Base-by-base conservation (phyloP, 148 eudicot genomes). In the Mesembryanthemum crystallinum region DNA sequence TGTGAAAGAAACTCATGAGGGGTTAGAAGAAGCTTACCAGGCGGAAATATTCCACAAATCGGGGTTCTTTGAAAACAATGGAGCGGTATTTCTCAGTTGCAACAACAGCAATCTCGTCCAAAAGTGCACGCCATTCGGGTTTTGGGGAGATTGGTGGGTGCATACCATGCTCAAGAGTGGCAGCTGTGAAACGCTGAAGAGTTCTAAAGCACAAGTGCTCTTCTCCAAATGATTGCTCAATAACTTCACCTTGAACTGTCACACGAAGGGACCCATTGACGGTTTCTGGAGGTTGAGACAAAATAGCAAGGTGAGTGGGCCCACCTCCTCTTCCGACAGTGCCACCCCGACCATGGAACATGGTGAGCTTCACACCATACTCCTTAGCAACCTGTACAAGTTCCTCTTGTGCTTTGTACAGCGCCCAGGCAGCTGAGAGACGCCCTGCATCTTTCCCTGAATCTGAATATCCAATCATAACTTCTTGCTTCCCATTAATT, bases 251-350 rank as follows among this genome's bases (percentile, higher is more conserved):
- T 83, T 95, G 99, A 65, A 95, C 97, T 0, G 97, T 95, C 57
- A 92, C 99, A 73, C 99, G 94, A 60, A 95, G 91, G 4, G 97
- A 92, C 18, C 99, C 99, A 7, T 90, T 87, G 64, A 92, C 80
- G 3, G 97, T 95, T 14, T 95, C 97, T 0, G 99, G 99, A 7
- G 99, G 99, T 72, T 95, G 99, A 76, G 99, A 95, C 87, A 95
- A 82, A 74, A 95, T 95, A 81, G 99, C 99, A 76, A 95, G 91
- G 78, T 92, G 99, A 43, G 94, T 95, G 63, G 99, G 99, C 29
- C 99, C 99, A 57, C 99, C 99, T 78, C 99, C 99, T 81, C 99
- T 81, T 52, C 97, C 99, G 12, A 95, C 99, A 3, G 99, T 95
- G 49, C 99, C 99, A 79, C 99, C 99, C 33, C 97, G 90, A 60